Percentiles rank a stretch among this genome's conserved stretches.
Evolutionary conservation across 2,329 filamentous ascomycete genomes (phyloP).

Genomic region (Coniochaeta sp.): DNA sequence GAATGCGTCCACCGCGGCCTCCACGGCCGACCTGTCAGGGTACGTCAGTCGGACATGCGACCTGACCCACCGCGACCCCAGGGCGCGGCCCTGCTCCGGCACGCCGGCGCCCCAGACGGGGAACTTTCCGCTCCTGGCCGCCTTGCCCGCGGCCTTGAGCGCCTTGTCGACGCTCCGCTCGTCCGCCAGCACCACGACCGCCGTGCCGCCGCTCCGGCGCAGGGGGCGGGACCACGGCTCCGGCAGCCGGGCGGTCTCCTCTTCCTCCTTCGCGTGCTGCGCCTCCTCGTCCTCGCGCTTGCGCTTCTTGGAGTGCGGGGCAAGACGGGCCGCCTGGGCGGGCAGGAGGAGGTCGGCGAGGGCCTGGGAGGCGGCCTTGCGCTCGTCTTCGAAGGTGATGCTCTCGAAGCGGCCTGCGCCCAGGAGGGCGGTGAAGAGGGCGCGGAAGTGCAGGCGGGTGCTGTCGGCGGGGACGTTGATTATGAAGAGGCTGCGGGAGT

Average conservation of each 20-base stretch:
- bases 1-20: constrained; percentile 72
- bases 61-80: constrained; percentile 53
- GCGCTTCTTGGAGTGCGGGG: constrained; percentile 39
- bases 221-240: constrained; percentile 65
- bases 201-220: constrained; percentile 67
- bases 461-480: constrained; percentile 84
- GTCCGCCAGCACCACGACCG: constrained; percentile 79
- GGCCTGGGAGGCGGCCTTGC: constrained; percentile 22
- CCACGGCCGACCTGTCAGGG: constrained; percentile 58
- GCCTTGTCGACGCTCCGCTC: constrained; percentile 67
- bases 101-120: constrained; percentile 62
- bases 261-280: constrained; percentile 48
- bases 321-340: constrained; percentile 30
- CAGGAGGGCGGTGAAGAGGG: constrained; percentile 66
- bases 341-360: constrained; percentile 30
- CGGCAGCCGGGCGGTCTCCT: constrained; percentile 57
- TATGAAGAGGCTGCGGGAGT: constrained; percentile 77
- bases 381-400: constrained; percentile 64
- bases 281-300: constrained; percentile 51
- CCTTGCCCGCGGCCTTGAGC: constrained; percentile 65
- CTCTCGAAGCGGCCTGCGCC: constrained; percentile 71
- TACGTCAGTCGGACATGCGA: constrained; percentile 65
- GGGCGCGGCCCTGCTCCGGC: constrained; percentile 43
- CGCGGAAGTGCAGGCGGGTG: constrained; percentile 67
- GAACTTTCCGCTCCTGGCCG: constrained; percentile 48